phyloP scores from a whole-genome alignment of 2,329 filamentous ascomycete genomes.

The Zymoseptoria ardabiliae region DNA sequence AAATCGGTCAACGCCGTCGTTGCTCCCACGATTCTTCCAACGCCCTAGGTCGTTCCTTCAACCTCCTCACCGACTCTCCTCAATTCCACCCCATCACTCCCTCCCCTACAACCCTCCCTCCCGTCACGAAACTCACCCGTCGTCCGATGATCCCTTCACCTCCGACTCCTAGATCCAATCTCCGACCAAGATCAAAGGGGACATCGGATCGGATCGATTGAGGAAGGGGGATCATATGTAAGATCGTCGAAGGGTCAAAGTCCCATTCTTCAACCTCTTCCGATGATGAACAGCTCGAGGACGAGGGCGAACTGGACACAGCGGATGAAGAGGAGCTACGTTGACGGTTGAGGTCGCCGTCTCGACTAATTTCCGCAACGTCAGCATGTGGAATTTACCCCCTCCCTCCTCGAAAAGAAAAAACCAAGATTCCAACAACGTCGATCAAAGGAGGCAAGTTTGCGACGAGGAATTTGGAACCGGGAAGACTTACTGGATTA shows the following conservation, averaged over 20 bases:
- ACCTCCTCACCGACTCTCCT: not conserved
- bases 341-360: slow-evolving; percentile 15
- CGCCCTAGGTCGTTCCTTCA: too few species aligned
- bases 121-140: slow-evolving; percentile 18
- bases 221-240: not conserved
- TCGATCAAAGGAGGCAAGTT: not conserved
- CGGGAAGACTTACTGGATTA: slow-evolving; percentile 22
- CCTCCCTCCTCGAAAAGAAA: too few species aligned
- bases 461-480: too few species aligned
- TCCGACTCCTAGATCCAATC: slow-evolving; percentile 22
- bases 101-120: slow-evolving; percentile 15
- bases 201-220: not conserved
- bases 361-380: too few species aligned
- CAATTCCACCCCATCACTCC: slow-evolving; percentile 26
- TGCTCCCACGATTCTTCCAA: too few species aligned
- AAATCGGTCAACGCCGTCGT: too few species aligned
- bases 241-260: not conserved
- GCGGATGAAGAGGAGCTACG: too few species aligned
- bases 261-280: not conserved
- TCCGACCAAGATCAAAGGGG: slow-evolving; percentile 13
- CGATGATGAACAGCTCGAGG: too few species aligned
- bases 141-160: slow-evolving; percentile 23
- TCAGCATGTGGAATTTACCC: too few species aligned
- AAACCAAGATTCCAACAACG: slow-evolving; percentile 4
- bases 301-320: too few species aligned